Evolutionary conservation across 2,329 filamentous ascomycete genomes (phyloP), one percentile per base, ranked within the genome.

Genomic region (Metarhizium anisopliae): DNA sequence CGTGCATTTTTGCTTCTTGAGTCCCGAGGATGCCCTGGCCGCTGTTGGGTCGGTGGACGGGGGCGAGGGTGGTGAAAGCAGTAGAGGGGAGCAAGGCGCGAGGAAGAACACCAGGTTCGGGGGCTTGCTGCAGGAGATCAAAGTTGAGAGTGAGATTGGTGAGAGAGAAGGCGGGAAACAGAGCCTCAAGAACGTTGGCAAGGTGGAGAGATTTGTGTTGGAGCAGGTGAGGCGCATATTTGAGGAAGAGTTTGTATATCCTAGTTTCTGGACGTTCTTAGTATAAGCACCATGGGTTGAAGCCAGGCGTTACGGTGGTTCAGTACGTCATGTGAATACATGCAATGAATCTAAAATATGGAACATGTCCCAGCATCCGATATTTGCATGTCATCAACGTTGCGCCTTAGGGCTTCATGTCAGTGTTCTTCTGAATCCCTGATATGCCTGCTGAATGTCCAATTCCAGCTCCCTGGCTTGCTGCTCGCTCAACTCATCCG

Each of bases 231-330:
- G 93, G 68, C 83, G 91, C 66, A 97, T 99, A 64, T 97, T 99
- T 66, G 94, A 99, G 72, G 94, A 97, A 68, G 94, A 99, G 70
- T 94, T 97, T 74, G 92, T 97, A 59, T 97, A 95, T 74, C 94
- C 94, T 49, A 96, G 92, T 71, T 97, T 95, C 72, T 97, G 93
- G 92, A 97, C 93, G 1, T 96, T 97, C 70, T 75, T 99, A 64
- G 86, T 97, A 49, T 96, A 72, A 66, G 32, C 29, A n/a, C 14
- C 14, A 16, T 2, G 38, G 36, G 40, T 25, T 20, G 43, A 2
- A 20, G n/a, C 11, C 6, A 18, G 29, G 42, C 36, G 51, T 32
- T 42, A 29, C 18, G 51, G 51, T 32, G 40, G 18, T 40, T 38
- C 50, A 6, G 10, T 18, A 18, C 32, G 14, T 16, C 11, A 40